Conservation (phyloP, 73 alveolate species). For the Blepharisma stoltei region DNA sequence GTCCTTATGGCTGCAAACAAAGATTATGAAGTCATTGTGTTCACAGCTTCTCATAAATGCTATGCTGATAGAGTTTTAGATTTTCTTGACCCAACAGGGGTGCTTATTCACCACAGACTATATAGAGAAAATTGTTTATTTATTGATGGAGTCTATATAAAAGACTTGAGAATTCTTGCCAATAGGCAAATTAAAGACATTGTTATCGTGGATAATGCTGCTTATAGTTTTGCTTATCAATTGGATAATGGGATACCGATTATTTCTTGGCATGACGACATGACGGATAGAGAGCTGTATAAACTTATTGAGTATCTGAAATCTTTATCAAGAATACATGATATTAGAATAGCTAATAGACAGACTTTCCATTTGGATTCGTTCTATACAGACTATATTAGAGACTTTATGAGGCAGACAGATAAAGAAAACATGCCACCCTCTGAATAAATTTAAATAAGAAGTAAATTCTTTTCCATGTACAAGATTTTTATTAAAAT, state of each 20-base stretch:
- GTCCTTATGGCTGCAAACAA: conserved; percentile 46
- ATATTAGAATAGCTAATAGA: no score
- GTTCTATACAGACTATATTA: no score
- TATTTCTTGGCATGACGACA: conserved; percentile 52
- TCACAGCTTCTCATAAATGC: conserved; percentile 74
- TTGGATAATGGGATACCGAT: conserved; percentile 62
- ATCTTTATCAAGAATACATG: no score
- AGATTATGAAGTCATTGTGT: conserved; percentile 68
- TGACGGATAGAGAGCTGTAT: conserved; percentile 55
- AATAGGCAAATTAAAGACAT: conserved; percentile 41
- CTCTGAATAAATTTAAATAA: no score
- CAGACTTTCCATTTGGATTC: no score
- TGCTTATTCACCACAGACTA: conserved; percentile 62
- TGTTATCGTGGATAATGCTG: conserved; percentile 54
- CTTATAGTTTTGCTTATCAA: conserved; percentile 53
- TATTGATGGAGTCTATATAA: conserved; percentile 63
- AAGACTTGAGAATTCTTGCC: conserved; percentile 60
- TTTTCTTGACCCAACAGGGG: conserved; percentile 71
- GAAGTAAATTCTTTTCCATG: no score
- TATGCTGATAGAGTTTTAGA: conserved; percentile 88
- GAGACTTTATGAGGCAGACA: no score
- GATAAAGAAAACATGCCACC: no score
- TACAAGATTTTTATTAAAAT: no score
- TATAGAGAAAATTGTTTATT: conserved; percentile 68
- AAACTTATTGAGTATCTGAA: conserved; percentile 45